Conservation (phyloP, 805 yeast genomes). For the Pichia manshurica region DNA sequence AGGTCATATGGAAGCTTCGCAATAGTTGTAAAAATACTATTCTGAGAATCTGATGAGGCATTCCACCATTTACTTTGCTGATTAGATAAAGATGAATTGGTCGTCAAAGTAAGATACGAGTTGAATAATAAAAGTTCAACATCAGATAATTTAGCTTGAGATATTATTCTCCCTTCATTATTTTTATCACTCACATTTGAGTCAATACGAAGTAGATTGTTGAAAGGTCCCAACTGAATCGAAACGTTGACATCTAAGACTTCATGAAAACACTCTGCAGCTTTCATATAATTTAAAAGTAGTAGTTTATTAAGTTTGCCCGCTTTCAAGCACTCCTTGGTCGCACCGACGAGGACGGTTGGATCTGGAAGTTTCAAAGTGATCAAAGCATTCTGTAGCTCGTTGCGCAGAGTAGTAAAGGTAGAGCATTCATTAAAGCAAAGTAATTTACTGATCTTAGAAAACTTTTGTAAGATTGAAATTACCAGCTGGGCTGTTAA, state of each 20-base stretch:
- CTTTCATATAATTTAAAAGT: conserved; percentile 41
- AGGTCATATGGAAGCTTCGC: conserved; percentile 41
- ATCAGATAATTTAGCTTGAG: conserved; percentile 33
- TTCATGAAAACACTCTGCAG: conserved; percentile 26
- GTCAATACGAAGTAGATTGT: conserved; percentile 15
- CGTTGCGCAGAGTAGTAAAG: conserved; percentile 15
- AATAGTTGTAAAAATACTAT: conserved; percentile 64
- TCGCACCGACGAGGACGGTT: conserved; percentile 36
- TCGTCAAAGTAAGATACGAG: conserved; percentile 55
- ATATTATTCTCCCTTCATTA: not conserved
- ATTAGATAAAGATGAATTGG: conserved; percentile 25
- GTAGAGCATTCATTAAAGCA: conserved; percentile 16
- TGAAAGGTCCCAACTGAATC: conserved; percentile 16
- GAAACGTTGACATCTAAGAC: conserved; percentile 18
- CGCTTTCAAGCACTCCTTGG: conserved; percentile 32
- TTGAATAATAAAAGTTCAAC: conserved; percentile 56
- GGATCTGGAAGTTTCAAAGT: conserved; percentile 44
- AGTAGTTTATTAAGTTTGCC: conserved; percentile 40
- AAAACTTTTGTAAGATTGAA: conserved; percentile 49
- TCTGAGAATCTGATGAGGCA: conserved; percentile 34
- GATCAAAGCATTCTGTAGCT: conserved; percentile 21
- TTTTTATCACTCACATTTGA: conserved; percentile 14
- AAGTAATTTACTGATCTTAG: conserved; percentile 29
- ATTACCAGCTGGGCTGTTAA: conserved; percentile 56
- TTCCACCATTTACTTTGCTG: conserved; percentile 73